Base-by-base conservation (phyloP, 2,329 filamentous ascomycete genomes). In the Trichoderma sp. region DNA sequence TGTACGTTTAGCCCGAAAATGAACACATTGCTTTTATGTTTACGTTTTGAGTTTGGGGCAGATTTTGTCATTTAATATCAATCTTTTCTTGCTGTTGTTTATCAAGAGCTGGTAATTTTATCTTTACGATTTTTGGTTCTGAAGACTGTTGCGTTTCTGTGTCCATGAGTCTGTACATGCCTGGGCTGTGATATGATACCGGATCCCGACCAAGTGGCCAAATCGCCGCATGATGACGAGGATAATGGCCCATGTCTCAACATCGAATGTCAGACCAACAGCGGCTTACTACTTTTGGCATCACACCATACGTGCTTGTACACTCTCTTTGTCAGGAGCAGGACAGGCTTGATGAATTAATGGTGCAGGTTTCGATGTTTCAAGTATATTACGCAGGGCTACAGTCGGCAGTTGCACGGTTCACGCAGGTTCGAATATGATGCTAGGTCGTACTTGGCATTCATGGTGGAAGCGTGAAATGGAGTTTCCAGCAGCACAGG, bases 341-440 rank as follows among this genome's bases (percentile, higher is more conserved):
- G 12, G n/a, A 13, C 39, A n/a, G 39, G n/a, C 39, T 19, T 45
- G 39, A 45, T 19, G 39, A 45, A 45, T 45, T 9, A 22, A n/a
- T 19, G 39, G 39, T 45, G n/a, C 39, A 45, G 39, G 39, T 19
- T n/a, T 45, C 39, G 19, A 45, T 19, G 39, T 45, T 45, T 45
- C 39, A 45, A 45, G 19, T 45, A 45, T 45, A 61, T 61, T 35
- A 17, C 58, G 37, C 58, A 61, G 5, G 5, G 58, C 19, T 25
- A 52, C 59, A n/a, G n/a, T n/a, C n/a, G 45, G 59, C 59, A 52
- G 59, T 63, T 63, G 45, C 45, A 60, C 58, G 59, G 32, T 45
- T 17, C 35, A 27, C 9, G 53, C 15, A 53, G 19, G 25, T 5
- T 37, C 13, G 22, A 34, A 9, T 13, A 13, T 48, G 12, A 34